Evolutionary conservation across 2,329 filamentous ascomycete genomes (phyloP), one percentile per base, ranked within the genome.

Genomic region (Trichoderma arundinaceum): DNA sequence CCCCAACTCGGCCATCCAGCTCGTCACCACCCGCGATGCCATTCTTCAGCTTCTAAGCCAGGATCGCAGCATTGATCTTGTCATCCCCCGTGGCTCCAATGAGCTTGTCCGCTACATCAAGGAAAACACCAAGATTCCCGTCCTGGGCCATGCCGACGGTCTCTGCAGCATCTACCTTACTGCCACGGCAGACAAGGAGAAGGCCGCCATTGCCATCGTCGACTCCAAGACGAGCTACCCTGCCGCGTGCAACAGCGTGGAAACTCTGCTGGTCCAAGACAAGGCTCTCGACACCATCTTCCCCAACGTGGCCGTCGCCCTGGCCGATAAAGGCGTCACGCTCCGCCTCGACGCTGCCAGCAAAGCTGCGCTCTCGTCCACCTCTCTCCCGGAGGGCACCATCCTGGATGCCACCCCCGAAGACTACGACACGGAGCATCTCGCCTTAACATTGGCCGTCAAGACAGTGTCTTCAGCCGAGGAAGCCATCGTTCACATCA

Each of bases 181-280:
- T 72, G 82, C 84, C 10, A 91, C 92, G 66, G 94, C 92, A 54
- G 90, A 96, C 72, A 78, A 83, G 44, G 80, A 84, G 49, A 89
- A 92, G 79, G 92, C 92, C 12, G 84, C 86, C 19, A 87, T 87
- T 68, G 90, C 97, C 63, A 82, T 98, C 54, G 83, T 97, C 63
- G 95, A 99, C 79, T 91, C 94, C 53, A 99, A 99, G 80, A 93
- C 91, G 32, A 91, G 90, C 77, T 99, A 99, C 75, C 92, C 94
- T 1, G 95, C 95, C 43, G 95, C 94, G 13, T 99, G 95, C 83
- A 99, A 99, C 80, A 89, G 91, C 48, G 80, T 94, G n/a, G 95
- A 99, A 80, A 96, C 93, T 1, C 84, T 99, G 9, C 86, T 99
- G 17, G 90, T 98, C 4, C 89, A 97, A 72, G 84, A 91, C 68